Evolutionary conservation across 75 land plant genomes (phyloP).

Genomic region (Isoetes taiwanensis): DNA sequence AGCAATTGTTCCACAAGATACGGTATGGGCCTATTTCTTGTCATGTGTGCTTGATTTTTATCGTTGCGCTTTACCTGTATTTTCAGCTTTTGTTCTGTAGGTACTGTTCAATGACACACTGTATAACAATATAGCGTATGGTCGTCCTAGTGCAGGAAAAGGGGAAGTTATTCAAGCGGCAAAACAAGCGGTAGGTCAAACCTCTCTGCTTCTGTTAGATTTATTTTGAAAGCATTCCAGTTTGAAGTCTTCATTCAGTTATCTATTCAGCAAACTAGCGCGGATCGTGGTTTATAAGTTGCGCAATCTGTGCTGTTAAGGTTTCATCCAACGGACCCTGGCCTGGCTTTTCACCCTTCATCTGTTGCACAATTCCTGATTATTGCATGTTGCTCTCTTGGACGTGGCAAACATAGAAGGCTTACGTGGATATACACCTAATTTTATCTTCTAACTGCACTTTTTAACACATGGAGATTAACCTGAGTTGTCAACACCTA

Average conservation of each 20-base stretch:
- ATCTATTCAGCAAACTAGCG: no score
- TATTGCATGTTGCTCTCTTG: no score
- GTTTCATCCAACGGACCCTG: no score
- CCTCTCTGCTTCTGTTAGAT: background rate
- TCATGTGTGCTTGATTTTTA: constrained; percentile 1
- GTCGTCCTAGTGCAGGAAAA: constrained; percentile 25
- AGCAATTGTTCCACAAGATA: constrained; percentile 38
- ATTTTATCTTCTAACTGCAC: no score
- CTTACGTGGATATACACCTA: no score
- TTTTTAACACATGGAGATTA: no score
- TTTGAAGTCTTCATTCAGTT: background rate
- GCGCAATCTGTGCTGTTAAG: no score
- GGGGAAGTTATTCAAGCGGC: constrained; percentile 29
- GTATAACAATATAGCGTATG: constrained; percentile 25
- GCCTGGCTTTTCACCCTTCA: no score
- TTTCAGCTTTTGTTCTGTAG: constrained; percentile 6
- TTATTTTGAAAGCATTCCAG: background rate
- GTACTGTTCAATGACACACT: constrained; percentile 36
- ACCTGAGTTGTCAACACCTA: no score
- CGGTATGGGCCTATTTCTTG: constrained; percentile 19
- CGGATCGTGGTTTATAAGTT: no score
- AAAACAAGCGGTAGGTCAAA: constrained; percentile 27
- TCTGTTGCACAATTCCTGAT: no score
- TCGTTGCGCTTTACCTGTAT: background rate
- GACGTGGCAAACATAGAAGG: no score